A percentile compares a stretch with the other conserved stretches of the same genome.
Evolutionary conservation across 306 rosid species (phyloP).

Genomic region (Cicer yamashitae): DNA sequence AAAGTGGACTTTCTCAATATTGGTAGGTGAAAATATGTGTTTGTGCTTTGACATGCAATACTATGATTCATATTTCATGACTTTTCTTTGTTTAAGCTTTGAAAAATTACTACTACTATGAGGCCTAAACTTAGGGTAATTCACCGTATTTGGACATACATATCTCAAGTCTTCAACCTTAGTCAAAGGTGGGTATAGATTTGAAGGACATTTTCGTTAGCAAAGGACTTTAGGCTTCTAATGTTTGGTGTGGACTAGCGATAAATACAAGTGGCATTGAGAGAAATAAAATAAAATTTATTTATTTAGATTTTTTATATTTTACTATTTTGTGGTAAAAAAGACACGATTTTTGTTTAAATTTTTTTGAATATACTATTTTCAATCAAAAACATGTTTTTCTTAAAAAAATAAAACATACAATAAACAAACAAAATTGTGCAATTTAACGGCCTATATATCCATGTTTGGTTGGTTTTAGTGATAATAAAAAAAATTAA

Average conservation of each 20-base stretch:
- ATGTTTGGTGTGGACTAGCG: background rate
- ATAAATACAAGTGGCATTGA: background rate
- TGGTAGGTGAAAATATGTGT: background rate
- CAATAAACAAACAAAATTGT: background rate
- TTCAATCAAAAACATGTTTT: too few relatives aligned
- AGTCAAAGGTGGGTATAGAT: slow-evolving; percentile 1
- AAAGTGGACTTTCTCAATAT: background rate
- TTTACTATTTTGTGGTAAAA: background rate
- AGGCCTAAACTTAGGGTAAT: too few relatives aligned
- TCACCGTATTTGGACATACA: background rate
- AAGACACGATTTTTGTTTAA: background rate
- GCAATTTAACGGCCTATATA: background rate
- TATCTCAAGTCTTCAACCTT: background rate
- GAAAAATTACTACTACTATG: background rate
- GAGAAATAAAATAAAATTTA: background rate
- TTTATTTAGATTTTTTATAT: background rate
- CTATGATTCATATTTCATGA: background rate
- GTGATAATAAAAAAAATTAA: background rate
- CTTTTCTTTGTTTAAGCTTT: slow-evolving; percentile 7
- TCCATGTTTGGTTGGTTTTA: background rate
- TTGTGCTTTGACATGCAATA: background rate
- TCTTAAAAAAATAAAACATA: background rate
- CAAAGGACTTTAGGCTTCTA: background rate
- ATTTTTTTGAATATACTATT: background rate
- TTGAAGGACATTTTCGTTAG: background rate